These are phyloP conservation scores for Aspergillus sp. DNA, from an alignment of 2,329 filamentous ascomycete genomes.

Conservation along the genomic window DNA sequence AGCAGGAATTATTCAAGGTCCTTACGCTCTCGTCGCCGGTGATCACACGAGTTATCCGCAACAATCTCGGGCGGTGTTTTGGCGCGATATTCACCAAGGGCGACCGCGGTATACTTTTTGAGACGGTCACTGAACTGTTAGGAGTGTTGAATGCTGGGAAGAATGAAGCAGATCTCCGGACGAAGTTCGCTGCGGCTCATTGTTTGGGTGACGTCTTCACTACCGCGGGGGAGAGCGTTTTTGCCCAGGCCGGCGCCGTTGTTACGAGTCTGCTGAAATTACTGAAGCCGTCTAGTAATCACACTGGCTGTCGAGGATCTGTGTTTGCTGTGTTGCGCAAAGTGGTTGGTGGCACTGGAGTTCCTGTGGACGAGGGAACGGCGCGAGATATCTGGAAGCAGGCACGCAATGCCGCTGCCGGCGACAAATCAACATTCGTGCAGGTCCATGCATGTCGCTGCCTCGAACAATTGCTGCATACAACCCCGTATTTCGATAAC, in stretches of 20 bases:
- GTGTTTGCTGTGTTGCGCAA: conserved; percentile 74
- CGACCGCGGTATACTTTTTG: conserved; percentile 87
- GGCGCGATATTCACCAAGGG: conserved; percentile 79
- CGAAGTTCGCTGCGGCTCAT: conserved; percentile 82
- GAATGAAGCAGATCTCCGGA: conserved; percentile 71
- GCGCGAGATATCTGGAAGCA: conserved; percentile 95
- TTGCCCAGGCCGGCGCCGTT: conserved; percentile 74
- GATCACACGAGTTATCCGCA: conserved; percentile 84
- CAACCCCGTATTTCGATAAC: conserved; percentile 82
- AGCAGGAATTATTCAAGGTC: conserved; percentile 92
- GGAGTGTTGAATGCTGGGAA: conserved; percentile 72
- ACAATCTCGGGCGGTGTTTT: conserved; percentile 82
- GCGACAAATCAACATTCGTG: conserved; percentile 81
- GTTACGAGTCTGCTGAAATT: conserved; percentile 73
- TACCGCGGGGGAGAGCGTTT: conserved; percentile 89
- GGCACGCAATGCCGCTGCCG: conserved; percentile 70
- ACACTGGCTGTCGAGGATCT: conserved; percentile 79
- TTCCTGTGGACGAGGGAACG: conserved; percentile 77
- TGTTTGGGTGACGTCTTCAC: conserved; percentile 88
- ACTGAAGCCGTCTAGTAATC: conserved; percentile 73
- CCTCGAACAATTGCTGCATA: conserved; percentile 68
- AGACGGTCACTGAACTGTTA: conserved; percentile 87
- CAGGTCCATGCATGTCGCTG: conserved; percentile 77
- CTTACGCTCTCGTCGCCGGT: conserved; percentile 77
- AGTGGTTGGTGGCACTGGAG: conserved; percentile 71